These are phyloP conservation scores for Nigrograna mackinnonii DNA, from an alignment of 2,329 filamentous ascomycete genomes.

Conservation along the genomic window DNA sequence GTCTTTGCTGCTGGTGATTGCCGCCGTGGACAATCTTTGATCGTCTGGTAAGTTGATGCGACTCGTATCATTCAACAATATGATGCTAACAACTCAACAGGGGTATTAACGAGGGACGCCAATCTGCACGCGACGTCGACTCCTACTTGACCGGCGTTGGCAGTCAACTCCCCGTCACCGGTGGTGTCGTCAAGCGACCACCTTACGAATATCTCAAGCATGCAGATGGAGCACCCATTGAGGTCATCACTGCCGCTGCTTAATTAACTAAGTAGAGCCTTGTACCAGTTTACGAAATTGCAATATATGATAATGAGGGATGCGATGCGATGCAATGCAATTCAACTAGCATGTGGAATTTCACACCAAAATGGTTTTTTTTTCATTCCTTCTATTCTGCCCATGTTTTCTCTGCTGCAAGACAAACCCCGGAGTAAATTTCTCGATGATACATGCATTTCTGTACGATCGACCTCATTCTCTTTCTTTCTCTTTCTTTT, in stretches of 20 bases:
- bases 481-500: too few species aligned
- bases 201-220: slow-evolving; percentile 68
- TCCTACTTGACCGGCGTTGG: slow-evolving; percentile 76
- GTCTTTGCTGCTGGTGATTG: slow-evolving; percentile 96
- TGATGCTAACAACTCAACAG: slow-evolving; percentile 44
- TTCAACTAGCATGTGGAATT: too few species aligned
- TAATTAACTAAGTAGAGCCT: too few species aligned
- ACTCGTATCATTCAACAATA: slow-evolving; percentile 25
- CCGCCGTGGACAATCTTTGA: slow-evolving; percentile 89
- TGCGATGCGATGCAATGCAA: too few species aligned
- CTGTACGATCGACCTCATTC: too few species aligned
- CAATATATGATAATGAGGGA: too few species aligned
- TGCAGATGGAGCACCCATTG: slow-evolving; percentile 37
- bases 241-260: slow-evolving; percentile 44
- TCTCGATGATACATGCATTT: too few species aligned
- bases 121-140: slow-evolving; percentile 90
- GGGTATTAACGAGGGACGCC: slow-evolving; percentile 97
- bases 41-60: slow-evolving; percentile 76
- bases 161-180: slow-evolving; percentile 83
- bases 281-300: too few species aligned
- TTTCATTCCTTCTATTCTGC: too few species aligned
- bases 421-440: too few species aligned
- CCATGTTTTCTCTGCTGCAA: too few species aligned
- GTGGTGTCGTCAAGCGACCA: slow-evolving; percentile 87
- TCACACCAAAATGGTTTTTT: too few species aligned